These are phyloP conservation scores for Podaxis mareebaensis DNA, from an alignment of 768 basidiomycete genomes.

Conservation along the genomic window DNA sequence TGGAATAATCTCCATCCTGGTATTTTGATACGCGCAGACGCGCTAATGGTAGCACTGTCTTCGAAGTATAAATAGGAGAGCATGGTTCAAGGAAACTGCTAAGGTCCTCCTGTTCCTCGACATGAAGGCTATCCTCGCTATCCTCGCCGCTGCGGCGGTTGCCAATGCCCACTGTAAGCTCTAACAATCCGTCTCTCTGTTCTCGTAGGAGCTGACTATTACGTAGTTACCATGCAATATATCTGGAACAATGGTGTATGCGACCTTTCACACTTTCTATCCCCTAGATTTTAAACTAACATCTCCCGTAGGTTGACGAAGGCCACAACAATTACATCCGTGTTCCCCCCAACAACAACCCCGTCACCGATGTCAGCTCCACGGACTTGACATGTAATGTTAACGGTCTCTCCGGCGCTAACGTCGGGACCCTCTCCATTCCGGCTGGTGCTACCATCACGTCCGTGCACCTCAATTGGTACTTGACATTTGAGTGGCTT, in stretches of 20 bases:
- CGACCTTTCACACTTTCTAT: neutral
- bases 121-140: slow-evolving; percentile 38
- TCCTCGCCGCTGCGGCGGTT: slow-evolving; percentile 36
- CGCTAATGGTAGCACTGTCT: neutral
- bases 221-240: slow-evolving; percentile 49
- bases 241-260: slow-evolving; percentile 49
- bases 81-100: neutral
- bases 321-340: slow-evolving; percentile 48
- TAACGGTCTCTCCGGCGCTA: slow-evolving; percentile 37
- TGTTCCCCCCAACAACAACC: slow-evolving; percentile 53
- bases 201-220: neutral
- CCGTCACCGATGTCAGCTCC: slow-evolving; percentile 55
- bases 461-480: slow-evolving; percentile 24
- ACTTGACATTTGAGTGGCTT: slow-evolving; percentile 10
- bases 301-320: slow-evolving; percentile 38
- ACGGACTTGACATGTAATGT: slow-evolving; percentile 56
- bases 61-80: slow-evolving; percentile 8
- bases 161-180: slow-evolving; percentile 38
- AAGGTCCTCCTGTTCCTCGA: slow-evolving; percentile 13
- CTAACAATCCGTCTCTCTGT: neutral
- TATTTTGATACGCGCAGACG: neutral
- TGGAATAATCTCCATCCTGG: neutral
- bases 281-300: neutral
- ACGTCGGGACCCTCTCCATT: slow-evolving; percentile 39
- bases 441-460: slow-evolving; percentile 45